Evolutionary conservation across 177 flowering plant species (phyloP).

Genomic region (Tripterygium wilfordii): DNA sequence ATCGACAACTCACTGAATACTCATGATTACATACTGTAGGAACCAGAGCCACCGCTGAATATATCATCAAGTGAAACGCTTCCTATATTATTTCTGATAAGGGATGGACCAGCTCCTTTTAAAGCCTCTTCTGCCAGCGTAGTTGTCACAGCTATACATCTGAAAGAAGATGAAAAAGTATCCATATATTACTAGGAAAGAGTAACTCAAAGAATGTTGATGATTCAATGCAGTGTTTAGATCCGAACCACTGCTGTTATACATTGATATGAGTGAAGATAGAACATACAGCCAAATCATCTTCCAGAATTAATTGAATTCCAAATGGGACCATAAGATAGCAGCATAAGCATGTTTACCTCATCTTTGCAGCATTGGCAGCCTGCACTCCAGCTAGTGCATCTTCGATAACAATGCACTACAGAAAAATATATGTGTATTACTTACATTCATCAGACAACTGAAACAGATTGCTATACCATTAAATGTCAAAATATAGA

Average conservation of each 20-base stretch:
- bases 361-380: constrained; percentile 91
- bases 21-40: constrained; percentile 70
- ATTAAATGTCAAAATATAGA: too few relatives aligned
- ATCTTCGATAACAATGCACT: constrained; percentile 98
- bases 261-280: too few relatives aligned
- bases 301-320: too few relatives aligned
- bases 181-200: not conserved
- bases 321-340: too few relatives aligned
- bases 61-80: constrained; percentile 73
- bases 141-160: constrained; percentile 93
- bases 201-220: not conserved
- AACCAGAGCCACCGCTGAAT: constrained; percentile 71
- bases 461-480: not conserved
- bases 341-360: constrained; percentile 36
- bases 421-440: not conserved
- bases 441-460: not conserved
- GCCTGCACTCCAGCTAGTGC: constrained; percentile 98
- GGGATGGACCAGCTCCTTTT: constrained; percentile 62
- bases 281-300: too few relatives aligned
- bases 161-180: constrained; percentile 30
- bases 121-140: constrained; percentile 68
- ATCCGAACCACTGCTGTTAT: too few relatives aligned
- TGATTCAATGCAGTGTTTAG: too few relatives aligned
- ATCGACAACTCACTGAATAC: constrained; percentile 16
- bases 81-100: constrained; percentile 81